A percentile compares a stretch with the other conserved stretches of the same genome.
Conservation (phyloP, 495 filamentous ascomycete genomes). For the Podospora pseudoanserina region DNA sequence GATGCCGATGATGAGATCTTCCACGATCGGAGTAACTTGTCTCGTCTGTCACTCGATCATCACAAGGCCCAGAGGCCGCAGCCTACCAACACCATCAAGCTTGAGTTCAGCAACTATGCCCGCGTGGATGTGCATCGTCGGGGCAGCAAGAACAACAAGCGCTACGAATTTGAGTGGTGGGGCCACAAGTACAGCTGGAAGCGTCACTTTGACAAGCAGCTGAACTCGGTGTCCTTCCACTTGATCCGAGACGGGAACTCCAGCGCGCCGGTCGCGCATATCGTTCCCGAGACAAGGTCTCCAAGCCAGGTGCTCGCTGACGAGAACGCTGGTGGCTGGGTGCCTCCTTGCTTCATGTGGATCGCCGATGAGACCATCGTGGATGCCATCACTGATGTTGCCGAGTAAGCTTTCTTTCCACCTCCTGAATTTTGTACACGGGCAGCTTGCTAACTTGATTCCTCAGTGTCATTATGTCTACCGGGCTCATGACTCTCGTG, state of each 20-base stretch:
- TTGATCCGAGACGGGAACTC: slow-evolving; percentile 64
- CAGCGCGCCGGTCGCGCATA: slow-evolving; percentile 67
- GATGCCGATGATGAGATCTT: slow-evolving; percentile 50
- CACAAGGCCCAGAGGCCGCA: slow-evolving; percentile 40
- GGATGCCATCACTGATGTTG: slow-evolving; percentile 69
- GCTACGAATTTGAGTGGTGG: slow-evolving; percentile 93
- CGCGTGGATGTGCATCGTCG: slow-evolving; percentile 78
- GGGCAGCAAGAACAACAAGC: slow-evolving; percentile 66
- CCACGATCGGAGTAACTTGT: slow-evolving; percentile 33
- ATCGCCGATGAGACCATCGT: slow-evolving; percentile 70
- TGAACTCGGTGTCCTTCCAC: slow-evolving; percentile 66
- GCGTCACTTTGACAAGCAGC: slow-evolving; percentile 60
- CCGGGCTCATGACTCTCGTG: slow-evolving; percentile 82
- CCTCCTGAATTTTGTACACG: slow-evolving; percentile 8
- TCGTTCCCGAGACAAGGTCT: slow-evolving; percentile 75
- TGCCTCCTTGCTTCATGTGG: slow-evolving; percentile 86
- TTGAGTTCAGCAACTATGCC: slow-evolving; percentile 97
- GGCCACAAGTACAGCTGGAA: slow-evolving; percentile 82
- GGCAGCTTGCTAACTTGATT: slow-evolving; percentile 22
- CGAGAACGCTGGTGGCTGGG: slow-evolving; percentile 77
- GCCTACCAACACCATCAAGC: slow-evolving; percentile 69
- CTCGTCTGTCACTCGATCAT: slow-evolving; percentile 33
- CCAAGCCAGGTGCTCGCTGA: slow-evolving; percentile 68
- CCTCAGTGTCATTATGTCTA: slow-evolving; percentile 77
- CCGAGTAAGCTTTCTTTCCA: slow-evolving; percentile 69